phyloP scores from a whole-genome alignment of 768 basidiomycete species.

The Fomitopsis pulvina region DNA sequence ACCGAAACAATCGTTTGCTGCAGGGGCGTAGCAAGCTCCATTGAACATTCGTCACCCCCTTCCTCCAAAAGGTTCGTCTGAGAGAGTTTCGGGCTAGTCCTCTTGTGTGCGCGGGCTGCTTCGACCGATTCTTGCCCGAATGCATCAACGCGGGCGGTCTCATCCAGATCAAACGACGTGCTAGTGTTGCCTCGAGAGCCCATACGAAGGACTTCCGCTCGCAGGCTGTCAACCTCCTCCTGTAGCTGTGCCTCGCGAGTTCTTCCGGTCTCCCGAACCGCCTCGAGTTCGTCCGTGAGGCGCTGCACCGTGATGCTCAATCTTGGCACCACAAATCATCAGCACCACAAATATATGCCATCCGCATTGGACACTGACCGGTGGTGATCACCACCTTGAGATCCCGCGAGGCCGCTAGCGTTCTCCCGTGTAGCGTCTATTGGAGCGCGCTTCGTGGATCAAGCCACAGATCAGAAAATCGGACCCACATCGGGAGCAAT shows the following conservation, averaged over 20 bases:
- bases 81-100: neutral
- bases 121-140: too few species aligned
- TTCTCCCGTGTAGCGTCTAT: too few species aligned
- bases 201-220: neutral
- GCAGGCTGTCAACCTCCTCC: neutral
- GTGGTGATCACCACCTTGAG: too few species aligned
- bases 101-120: neutral
- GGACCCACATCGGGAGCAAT: too few species aligned
- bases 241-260: constrained; percentile 1
- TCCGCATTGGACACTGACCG: neutral
- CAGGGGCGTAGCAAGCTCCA: constrained; percentile 17
- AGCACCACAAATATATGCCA: neutral
- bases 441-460: too few species aligned
- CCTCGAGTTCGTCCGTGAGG: neutral
- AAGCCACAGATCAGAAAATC: neutral
- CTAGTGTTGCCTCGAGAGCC: neutral
- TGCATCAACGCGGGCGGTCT: neutral
- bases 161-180: neutral
- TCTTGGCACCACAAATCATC: neutral
- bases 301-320: neutral
- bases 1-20: constrained; percentile 14
- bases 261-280: neutral
- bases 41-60: constrained; percentile 11
- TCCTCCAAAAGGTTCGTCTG: neutral
- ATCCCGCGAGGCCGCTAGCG: too few species aligned